Evolutionary conservation across 805 yeast species (phyloP).

Genomic region (Ogataea pignaliae): DNA sequence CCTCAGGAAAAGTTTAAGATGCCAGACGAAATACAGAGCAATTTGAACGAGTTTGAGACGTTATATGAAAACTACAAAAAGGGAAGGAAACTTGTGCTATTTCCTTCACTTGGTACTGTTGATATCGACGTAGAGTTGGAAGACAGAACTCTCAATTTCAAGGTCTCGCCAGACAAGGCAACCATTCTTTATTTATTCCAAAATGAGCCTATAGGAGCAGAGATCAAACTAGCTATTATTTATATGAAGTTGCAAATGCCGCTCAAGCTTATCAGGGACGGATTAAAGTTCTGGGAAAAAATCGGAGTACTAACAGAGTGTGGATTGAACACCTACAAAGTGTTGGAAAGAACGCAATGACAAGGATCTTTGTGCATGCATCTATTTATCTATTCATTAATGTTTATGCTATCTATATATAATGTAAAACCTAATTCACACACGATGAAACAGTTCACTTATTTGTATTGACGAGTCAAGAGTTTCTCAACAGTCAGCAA

Average conservation of each 20-base stretch:
- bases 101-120: constrained; percentile 60
- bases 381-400: background rate
- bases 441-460: background rate
- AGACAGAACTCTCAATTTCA: constrained; percentile 33
- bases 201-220: constrained; percentile 17
- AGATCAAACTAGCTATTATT: constrained; percentile 27
- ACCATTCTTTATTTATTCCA: constrained; percentile 39
- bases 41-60: constrained; percentile 38
- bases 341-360: constrained; percentile 31
- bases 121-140: constrained; percentile 53
- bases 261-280: constrained; percentile 33
- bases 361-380: no score
- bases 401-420: background rate
- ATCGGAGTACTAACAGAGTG: constrained; percentile 47
- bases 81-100: constrained; percentile 55
- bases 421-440: background rate
- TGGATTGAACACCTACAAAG: constrained; percentile 32
- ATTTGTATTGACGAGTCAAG: constrained; percentile 9
- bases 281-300: constrained; percentile 60
- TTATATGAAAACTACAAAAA: constrained; percentile 41
- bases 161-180: constrained; percentile 69
- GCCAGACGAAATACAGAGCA: constrained; percentile 41
- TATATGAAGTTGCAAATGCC: constrained; percentile 40
- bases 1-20: constrained; percentile 39
- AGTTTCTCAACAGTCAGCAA: constrained; percentile 37